Conservation (phyloP, 1,139 yeast species). For the Pichia sp. region DNA sequence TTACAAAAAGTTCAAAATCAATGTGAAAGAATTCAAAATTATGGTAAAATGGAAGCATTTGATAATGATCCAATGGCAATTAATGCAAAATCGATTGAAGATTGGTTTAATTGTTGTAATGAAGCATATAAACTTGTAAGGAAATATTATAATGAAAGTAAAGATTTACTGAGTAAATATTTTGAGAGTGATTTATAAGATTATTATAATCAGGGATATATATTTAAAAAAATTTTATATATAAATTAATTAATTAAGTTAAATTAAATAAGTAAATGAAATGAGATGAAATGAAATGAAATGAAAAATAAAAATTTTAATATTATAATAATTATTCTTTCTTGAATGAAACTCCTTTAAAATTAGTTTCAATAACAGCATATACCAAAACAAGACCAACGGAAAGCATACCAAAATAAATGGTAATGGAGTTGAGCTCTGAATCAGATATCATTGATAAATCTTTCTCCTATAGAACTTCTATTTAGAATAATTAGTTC, state of each 20-base stretch:
- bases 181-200: constrained; percentile 35
- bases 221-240: too few species aligned
- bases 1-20: constrained; percentile 71
- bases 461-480: background rate
- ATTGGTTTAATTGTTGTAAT: constrained; percentile 44
- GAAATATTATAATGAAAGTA: constrained; percentile 51
- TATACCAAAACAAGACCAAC: constrained; percentile 65
- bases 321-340: too few species aligned
- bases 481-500: too few species aligned
- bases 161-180: constrained; percentile 50
- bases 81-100: constrained; percentile 25
- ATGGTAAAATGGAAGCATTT: constrained; percentile 53
- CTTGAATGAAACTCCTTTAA: constrained; percentile 17
- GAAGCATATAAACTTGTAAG: constrained; percentile 56
- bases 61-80: constrained; percentile 35
- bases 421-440: constrained; percentile 1
- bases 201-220: too few species aligned
- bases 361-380: constrained; percentile 49
- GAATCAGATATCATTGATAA: constrained; percentile 4
- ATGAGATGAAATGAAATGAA: too few species aligned
- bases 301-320: too few species aligned
- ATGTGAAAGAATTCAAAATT: constrained; percentile 90
- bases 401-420: constrained; percentile 58
- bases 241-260: too few species aligned
- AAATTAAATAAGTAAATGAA: too few species aligned